Evolutionary conservation across 345 rosid genomes (phyloP).

Genomic region (Punica granatum): DNA sequence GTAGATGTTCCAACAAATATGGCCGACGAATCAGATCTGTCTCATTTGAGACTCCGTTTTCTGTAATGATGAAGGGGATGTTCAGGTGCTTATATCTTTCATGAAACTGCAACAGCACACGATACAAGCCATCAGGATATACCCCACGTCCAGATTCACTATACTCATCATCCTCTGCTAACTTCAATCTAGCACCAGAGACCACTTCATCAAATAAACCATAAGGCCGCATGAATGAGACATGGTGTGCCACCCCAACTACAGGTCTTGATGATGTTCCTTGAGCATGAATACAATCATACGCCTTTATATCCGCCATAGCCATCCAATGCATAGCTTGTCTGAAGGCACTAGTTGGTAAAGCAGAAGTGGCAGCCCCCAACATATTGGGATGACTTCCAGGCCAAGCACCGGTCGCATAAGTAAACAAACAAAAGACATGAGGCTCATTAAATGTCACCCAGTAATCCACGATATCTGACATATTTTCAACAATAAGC

Average conservation of each 20-base stretch:
- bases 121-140: conserved; percentile 88
- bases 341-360: conserved; percentile 80
- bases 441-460: conserved; percentile 92
- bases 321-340: conserved; percentile 85
- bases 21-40: conserved; percentile 85
- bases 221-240: conserved; percentile 83
- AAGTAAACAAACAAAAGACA: conserved; percentile 84
- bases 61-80: conserved; percentile 72
- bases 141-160: conserved; percentile 98
- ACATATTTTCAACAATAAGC: conserved; percentile 76
- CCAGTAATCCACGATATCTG: conserved; percentile 83
- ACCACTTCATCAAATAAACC: conserved; percentile 88
- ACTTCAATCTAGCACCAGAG: conserved; percentile 69
- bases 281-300: conserved; percentile 63
- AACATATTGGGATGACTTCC: conserved; percentile 90
- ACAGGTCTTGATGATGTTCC: conserved; percentile 28
- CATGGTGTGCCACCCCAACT: conserved; percentile 92
- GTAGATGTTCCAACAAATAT: conserved; percentile 80
- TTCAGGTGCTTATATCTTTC: conserved; percentile 77
- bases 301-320: conserved; percentile 73
- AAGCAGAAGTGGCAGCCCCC: conserved; percentile 79
- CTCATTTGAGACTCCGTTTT: conserved; percentile 85
- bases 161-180: conserved; percentile 86
- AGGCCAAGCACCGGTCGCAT: conserved; percentile 97
- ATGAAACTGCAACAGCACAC: conserved; percentile 66